Evolutionary conservation across 192 early-diverging fungal genomes (phyloP).

Genomic region (Helicostylum pulchrum): DNA sequence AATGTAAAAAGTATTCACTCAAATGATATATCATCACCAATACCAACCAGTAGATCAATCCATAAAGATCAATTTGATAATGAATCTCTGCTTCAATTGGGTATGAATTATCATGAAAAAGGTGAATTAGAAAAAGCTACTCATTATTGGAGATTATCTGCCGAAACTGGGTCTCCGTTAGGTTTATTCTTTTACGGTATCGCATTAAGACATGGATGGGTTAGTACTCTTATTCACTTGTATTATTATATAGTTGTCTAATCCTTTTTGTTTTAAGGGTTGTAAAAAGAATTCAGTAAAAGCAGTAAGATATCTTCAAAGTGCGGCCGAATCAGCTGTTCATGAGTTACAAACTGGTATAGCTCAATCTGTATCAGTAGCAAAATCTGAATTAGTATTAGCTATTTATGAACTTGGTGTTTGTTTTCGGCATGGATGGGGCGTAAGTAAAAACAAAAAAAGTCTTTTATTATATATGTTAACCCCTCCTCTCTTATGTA

Average conservation of each 20-base stretch:
- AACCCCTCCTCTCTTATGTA: background rate
- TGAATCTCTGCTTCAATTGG: constrained; percentile 64
- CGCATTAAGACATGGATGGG: constrained; percentile 76
- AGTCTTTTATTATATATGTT: background rate
- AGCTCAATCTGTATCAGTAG: constrained; percentile 44
- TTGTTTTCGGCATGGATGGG: constrained; percentile 81
- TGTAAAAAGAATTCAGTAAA: constrained; percentile 62
- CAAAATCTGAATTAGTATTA: constrained; percentile 64
- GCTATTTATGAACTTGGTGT: constrained; percentile 79
- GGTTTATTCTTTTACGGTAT: constrained; percentile 74
- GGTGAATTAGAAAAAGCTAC: constrained; percentile 72
- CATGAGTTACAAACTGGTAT: constrained; percentile 55
- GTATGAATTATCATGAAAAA: constrained; percentile 65
- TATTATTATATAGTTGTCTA: background rate
- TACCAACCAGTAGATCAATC: no score
- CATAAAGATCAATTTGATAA: background rate
- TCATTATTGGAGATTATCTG: constrained; percentile 64
- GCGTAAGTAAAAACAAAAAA: constrained; percentile 36
- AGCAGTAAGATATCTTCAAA: constrained; percentile 69
- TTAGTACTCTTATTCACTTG: background rate
- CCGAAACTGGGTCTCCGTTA: constrained; percentile 58
- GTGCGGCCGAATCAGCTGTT: constrained; percentile 63
- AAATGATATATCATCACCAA: no score
- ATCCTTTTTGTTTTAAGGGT: constrained; percentile 33
- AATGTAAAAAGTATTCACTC: no score